phyloP scores from a whole-genome alignment of 2,329 filamentous ascomycete genomes.

The Monosporascus sp. region DNA sequence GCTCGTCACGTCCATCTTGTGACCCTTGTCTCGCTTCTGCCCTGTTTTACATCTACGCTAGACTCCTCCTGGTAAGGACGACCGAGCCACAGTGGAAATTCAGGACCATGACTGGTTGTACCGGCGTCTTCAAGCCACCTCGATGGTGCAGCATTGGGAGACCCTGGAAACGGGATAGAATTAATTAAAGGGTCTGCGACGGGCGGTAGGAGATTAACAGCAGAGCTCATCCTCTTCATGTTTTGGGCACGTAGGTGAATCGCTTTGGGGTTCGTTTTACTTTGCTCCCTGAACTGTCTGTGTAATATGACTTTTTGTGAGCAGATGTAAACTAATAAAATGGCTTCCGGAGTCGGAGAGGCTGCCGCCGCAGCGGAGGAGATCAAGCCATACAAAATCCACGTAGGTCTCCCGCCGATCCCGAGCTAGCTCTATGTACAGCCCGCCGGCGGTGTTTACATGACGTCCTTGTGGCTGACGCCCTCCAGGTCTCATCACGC shows the following conservation, averaged over 20 bases:
- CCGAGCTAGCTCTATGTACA: not conserved
- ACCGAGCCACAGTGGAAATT: slow-evolving; percentile 22
- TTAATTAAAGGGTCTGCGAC: slow-evolving; percentile 15
- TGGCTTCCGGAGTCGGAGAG: slow-evolving; percentile 23
- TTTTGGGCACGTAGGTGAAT: too few relatives aligned
- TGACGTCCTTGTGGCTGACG: slow-evolving; percentile 21
- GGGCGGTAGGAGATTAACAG: not conserved
- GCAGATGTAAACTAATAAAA: slow-evolving; percentile 3
- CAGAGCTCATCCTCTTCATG: slow-evolving; percentile 1
- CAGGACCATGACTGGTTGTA: not conserved
- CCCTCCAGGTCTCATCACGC: slow-evolving; percentile 55
- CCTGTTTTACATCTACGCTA: slow-evolving; percentile 21
- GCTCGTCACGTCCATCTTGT: not conserved
- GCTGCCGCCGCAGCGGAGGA: slow-evolving; percentile 31
- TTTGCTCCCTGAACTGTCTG: slow-evolving; percentile 1
- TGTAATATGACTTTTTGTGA: slow-evolving; percentile 4
- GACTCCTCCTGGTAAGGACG: slow-evolving; percentile 4
- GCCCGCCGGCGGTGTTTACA: too few relatives aligned
- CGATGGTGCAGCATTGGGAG: not conserved
- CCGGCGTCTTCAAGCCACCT: slow-evolving; percentile 23
- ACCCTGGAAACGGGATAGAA: slow-evolving; percentile 21
- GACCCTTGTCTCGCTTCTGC: slow-evolving; percentile 13
- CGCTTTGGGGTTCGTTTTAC: too few relatives aligned
- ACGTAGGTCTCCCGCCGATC: slow-evolving; percentile 37
- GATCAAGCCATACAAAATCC: slow-evolving; percentile 51